These are phyloP conservation scores for Cyberlindnera suaveolens DNA, from an alignment of 805 yeast genomes.

Conservation along the genomic window DNA sequence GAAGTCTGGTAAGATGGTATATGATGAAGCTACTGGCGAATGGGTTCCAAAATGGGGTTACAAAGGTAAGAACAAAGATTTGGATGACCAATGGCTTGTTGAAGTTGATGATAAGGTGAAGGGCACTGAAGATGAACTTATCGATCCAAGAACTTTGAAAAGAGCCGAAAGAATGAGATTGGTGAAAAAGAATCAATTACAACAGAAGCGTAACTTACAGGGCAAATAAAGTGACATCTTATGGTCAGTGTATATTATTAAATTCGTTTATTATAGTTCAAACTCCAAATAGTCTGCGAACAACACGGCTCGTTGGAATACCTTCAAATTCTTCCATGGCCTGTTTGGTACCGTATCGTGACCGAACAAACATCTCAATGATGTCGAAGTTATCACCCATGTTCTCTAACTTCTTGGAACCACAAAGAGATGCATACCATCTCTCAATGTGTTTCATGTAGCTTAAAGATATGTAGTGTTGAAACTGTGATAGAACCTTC, in stretches of 20 bases:
- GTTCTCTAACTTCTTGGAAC: conserved; percentile 21
- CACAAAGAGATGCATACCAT: conserved; percentile 28
- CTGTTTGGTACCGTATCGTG: conserved; percentile 25
- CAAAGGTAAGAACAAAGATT: conserved; percentile 82
- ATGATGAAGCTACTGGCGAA: conserved; percentile 82
- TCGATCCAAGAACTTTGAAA: conserved; percentile 80
- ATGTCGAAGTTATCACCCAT: conserved; percentile 32
- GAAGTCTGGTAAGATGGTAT: conserved; percentile 83
- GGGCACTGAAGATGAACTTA: conserved; percentile 53
- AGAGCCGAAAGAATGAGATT: conserved; percentile 82
- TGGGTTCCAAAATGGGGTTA: conserved; percentile 99
- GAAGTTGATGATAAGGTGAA: conserved; percentile 78
- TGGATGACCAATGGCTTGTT: conserved; percentile 91
- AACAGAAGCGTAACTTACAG: conserved; percentile 74
- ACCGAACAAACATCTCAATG: conserved; percentile 23
- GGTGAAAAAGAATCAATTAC: conserved; percentile 77
- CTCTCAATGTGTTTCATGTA: conserved; percentile 20
- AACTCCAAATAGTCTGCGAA: conserved; percentile 18
- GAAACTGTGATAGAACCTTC: conserved; percentile 7
- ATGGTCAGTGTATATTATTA: background rate
- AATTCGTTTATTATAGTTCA: background rate
- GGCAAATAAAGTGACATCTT: conserved; percentile 15
- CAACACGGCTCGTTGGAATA: conserved; percentile 16
- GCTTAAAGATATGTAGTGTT: conserved; percentile 16
- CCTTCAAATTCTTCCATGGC: conserved; percentile 22